Base-by-base conservation (phyloP, 2,329 filamentous ascomycete genomes). In the Hymenoscyphus linearis region DNA sequence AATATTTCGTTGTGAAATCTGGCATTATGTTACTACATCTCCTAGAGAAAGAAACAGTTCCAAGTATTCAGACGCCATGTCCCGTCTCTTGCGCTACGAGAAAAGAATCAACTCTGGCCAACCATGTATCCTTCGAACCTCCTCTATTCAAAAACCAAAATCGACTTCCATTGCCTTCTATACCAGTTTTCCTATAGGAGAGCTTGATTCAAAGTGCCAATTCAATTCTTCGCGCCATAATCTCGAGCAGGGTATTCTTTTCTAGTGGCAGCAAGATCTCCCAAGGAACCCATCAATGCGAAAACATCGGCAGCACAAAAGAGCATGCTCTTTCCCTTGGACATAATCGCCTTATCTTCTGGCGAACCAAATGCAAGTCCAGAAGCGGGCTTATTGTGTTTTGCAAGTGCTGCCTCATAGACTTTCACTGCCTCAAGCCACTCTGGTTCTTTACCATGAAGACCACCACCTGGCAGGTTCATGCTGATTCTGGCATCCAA, bases 401-500 rank as follows among this genome's bases (percentile, higher is more conserved):
- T 80, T 67, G 74, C 73, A 2, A 79, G 56, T 4, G 73, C 72
- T n/a, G 65, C 66, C 37, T 75, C 68, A 65, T 76, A 79, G 56
- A 75, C 69, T 4, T 72, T 72, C 0, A 74, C 69, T 0, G 74
- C 75, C 4, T 71, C 75, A 12, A 72, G 47, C 76, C 77, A 80
- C 61, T 78, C 77, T 14, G 73, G 73, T 68, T 80, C 78, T 2
- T 64, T 61, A 25, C 73, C 73, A 22, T 61, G 68, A 54, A 66
- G 31, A 2, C 73, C 73, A 37, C 64, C 71, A 2, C 71, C 61
- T 7, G 58, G 67, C 22, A 80, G 64, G 59, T 74, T 75, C 78
- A 81, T 80, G 68, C 71, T 76, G 59, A 80, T 65, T 35, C 79
- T 72, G 31, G 68, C 69, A 69, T 81, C 79, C 18, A 81, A 72